Evolutionary conservation across 805 yeast species (phyloP), one percentile per base, ranked within the genome.

Genomic region (Cyberlindnera xishuangbannaensis): DNA sequence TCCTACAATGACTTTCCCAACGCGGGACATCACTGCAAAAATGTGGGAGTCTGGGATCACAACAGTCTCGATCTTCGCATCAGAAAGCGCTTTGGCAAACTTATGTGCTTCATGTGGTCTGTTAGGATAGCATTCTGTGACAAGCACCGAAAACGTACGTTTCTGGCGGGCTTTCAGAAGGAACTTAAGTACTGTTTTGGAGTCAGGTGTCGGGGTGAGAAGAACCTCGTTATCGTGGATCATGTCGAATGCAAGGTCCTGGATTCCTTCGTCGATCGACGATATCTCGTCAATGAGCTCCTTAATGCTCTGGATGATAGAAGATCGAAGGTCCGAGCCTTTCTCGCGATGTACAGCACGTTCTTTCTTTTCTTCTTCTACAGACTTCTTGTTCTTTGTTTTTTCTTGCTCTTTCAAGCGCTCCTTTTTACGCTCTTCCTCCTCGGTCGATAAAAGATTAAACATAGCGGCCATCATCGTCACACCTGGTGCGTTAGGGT

Each of bases 21-120:
- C 97, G 44, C 96, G 69, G 24, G 96, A 83, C 97, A 92, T 92
- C 29, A 92, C 86, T 0, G 98, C 97, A 59, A 81, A 86, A 0
- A 82, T 87, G 17, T 95, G 82, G 5, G 95, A 73, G 55, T 92
- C 99, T 2, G 98, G 97, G 22, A 92, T 83, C 34, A 92, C 73
- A 2, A 88, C 83, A 2, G 96, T 80, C 43, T 87, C 95, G 28
- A 92, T 85, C 33, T 88, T 84, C 36, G 90, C 86, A 36, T 77
- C 81, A 1, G 95, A 81, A 43, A 92, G 69, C 36, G 72, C 74
- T 48, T 76, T 75, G 15, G 92, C 95, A 54, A 90, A 85, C 39
- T 64, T 64, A 49, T 85, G 95, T 1, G 97, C 85, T 15, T 65
- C 65, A 16, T 66, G 65, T n/a, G 83, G 77, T 44, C 80, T 87